Conservation (phyloP, 2,329 filamentous ascomycete genomes). For the Furcasterigmium furcatum region DNA sequence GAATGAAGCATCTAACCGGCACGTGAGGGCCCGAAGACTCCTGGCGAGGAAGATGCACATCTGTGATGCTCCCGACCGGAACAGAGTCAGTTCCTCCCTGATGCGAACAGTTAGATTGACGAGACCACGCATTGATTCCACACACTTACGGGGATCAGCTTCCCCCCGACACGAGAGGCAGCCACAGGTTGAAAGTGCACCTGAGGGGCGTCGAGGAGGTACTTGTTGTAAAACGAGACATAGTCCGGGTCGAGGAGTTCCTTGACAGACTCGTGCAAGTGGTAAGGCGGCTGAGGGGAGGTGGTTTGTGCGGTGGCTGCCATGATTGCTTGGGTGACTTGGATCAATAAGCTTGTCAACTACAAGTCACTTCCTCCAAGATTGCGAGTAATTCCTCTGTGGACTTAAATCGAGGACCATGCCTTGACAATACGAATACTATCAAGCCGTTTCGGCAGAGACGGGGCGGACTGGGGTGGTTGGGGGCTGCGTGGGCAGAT, state of each 20-base stretch:
- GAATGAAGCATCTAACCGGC: constrained; percentile 37
- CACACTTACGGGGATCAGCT: constrained; percentile 31
- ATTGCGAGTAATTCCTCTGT: too few species aligned
- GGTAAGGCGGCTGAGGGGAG: constrained; percentile 21
- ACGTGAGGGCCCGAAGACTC: constrained; percentile 35
- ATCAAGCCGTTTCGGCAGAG: too few species aligned
- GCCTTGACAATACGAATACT: too few species aligned
- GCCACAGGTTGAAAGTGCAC: constrained; percentile 27
- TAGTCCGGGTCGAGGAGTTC: constrained; percentile 37
- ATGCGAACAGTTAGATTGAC: too few species aligned
- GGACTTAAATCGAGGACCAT: too few species aligned
- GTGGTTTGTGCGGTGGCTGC: too few species aligned
- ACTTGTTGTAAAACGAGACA: constrained; percentile 38
- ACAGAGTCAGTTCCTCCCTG: constrained; percentile 35
- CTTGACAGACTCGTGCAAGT: constrained; percentile 37
- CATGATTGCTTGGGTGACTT: too few species aligned
- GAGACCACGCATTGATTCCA: too few species aligned
- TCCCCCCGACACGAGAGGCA: constrained; percentile 31
- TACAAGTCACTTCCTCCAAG: too few species aligned
- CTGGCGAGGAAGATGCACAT: constrained; percentile 29
- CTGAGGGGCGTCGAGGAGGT: constrained; percentile 37
- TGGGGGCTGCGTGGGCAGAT: too few species aligned
- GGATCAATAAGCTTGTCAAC: too few species aligned
- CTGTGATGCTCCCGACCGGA: constrained; percentile 35
- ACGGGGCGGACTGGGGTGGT: too few species aligned